These are phyloP conservation scores for Schizochytrium sp. DNA, from an alignment of 108 stramenopile genomes.

Conservation along the genomic window DNA sequence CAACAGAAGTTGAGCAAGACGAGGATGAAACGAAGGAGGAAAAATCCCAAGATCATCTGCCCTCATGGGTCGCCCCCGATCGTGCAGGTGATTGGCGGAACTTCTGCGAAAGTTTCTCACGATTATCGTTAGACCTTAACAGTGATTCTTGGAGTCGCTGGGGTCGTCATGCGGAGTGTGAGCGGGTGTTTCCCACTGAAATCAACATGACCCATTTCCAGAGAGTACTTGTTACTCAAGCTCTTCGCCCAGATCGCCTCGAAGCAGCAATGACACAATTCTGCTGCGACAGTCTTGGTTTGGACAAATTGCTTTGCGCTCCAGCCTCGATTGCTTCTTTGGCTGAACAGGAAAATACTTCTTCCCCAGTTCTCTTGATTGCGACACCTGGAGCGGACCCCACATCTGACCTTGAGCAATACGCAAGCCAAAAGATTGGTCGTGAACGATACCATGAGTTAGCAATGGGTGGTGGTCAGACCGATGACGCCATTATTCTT, in stretches of 20 bases:
- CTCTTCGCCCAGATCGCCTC: conserved; percentile 76
- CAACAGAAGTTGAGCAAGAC: not conserved
- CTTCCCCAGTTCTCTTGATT: conserved; percentile 69
- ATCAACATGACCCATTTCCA: conserved; percentile 69
- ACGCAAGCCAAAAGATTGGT: conserved; percentile 64
- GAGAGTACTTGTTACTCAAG: conserved; percentile 73
- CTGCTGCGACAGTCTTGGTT: conserved; percentile 66
- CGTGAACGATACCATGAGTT: conserved; percentile 69
- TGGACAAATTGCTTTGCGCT: conserved; percentile 65
- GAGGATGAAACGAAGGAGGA: not conserved
- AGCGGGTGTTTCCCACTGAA: conserved; percentile 72
- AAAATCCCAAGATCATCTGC: conserved; percentile 7
- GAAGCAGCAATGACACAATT: conserved; percentile 71
- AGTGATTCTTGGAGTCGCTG: conserved; percentile 70
- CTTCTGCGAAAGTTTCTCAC: conserved; percentile 69
- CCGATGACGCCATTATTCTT: conserved; percentile 71
- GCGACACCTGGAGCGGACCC: conserved; percentile 79
- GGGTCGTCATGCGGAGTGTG: conserved; percentile 70
- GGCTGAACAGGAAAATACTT: conserved; percentile 48
- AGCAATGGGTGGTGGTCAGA: conserved; percentile 80
- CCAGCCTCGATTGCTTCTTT: conserved; percentile 62
- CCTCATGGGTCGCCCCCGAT: conserved; percentile 71
- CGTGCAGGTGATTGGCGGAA: conserved; percentile 65
- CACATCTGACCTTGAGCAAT: conserved; percentile 74
- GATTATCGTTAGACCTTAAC: conserved; percentile 64